phyloP scores from a whole-genome alignment of 2,329 filamentous ascomycete genomes.

The Hortaea werneckii region DNA sequence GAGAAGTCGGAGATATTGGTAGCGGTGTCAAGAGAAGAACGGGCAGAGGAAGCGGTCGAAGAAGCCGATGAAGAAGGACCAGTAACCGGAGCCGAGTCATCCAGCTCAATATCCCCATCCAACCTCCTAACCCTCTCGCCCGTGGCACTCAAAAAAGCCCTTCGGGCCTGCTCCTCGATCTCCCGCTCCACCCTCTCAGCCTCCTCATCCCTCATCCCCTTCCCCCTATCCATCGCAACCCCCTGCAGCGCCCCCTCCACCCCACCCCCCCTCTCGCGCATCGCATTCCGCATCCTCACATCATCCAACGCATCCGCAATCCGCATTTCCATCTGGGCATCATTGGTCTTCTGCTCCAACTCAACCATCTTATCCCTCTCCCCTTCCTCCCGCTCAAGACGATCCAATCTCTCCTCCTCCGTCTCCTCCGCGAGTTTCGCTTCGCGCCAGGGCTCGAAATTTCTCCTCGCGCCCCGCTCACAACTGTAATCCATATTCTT shows the following conservation, averaged over 20 bases:
- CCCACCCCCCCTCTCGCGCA: slow-evolving; percentile 58
- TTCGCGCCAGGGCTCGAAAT: slow-evolving; percentile 84
- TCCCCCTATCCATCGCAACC: slow-evolving; percentile 43
- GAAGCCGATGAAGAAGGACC: background rate
- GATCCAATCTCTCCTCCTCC: slow-evolving; percentile 75
- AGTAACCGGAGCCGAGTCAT: slow-evolving; percentile 23
- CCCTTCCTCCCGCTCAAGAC: slow-evolving; percentile 67
- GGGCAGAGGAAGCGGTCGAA: no score
- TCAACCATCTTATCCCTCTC: slow-evolving; percentile 92
- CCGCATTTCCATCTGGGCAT: slow-evolving; percentile 91
- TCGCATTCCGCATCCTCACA: slow-evolving; percentile 82
- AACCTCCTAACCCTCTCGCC: slow-evolving; percentile 44
- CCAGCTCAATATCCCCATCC: slow-evolving; percentile 40
- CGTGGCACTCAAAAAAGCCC: slow-evolving; percentile 61
- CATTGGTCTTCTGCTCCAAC: slow-evolving; percentile 82
- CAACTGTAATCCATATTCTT: slow-evolving; percentile 86
- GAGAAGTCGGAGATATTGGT: slow-evolving; percentile 17
- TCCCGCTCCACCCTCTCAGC: slow-evolving; percentile 62
- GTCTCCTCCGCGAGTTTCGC: slow-evolving; percentile 62
- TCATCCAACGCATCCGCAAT: slow-evolving; percentile 93
- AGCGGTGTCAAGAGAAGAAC: no score
- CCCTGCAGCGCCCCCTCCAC: slow-evolving; percentile 48
- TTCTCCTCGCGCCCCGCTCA: slow-evolving; percentile 76
- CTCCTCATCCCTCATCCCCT: slow-evolving; percentile 46
- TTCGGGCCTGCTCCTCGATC: slow-evolving; percentile 69